These are phyloP conservation scores for Apiotrichum porosum DNA, from an alignment of 1,284 basidiomycete species.

Conservation along the genomic window DNA sequence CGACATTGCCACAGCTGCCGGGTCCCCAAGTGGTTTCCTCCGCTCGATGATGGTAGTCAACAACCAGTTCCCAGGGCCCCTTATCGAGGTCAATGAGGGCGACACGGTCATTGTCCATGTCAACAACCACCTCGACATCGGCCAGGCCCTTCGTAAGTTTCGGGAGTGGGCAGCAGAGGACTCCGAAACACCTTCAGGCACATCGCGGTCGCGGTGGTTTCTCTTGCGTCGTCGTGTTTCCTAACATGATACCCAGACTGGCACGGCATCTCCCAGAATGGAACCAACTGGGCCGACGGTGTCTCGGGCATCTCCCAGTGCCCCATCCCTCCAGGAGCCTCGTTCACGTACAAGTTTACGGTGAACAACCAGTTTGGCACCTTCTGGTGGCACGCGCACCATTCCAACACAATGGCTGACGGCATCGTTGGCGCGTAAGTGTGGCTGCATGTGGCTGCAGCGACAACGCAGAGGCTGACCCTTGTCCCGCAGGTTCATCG, in stretches of 20 bases:
- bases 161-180: too few relatives aligned
- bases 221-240: too few relatives aligned
- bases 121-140: conserved; percentile 21
- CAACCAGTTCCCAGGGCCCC: conserved; percentile 18
- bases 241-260: conserved; percentile 22
- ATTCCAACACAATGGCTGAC: conserved; percentile 27
- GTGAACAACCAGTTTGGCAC: conserved; percentile 24
- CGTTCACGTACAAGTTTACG: conserved; percentile 52
- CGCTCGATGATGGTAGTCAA: conserved; percentile 12
- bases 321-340: conserved; percentile 52
- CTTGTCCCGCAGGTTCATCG: conserved; percentile 28
- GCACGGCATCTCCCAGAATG: conserved; percentile 33
- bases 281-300: conserved; percentile 25
- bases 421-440: conserved; percentile 26
- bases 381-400: conserved; percentile 35
- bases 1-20: conserved; percentile 1
- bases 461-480: too few relatives aligned
- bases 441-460: too few relatives aligned
- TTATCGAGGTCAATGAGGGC: conserved; percentile 31
- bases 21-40: conserved; percentile 7
- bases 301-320: conserved; percentile 47
- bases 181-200: too few relatives aligned
- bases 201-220: too few relatives aligned
- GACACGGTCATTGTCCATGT: conserved; percentile 29
- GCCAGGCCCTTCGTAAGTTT: conserved; percentile 16